Percentiles rank a stretch among this genome's conserved stretches.
Evolutionary conservation across 78 protist species (phyloP).

Genomic region (Speleostelium caveatum): DNA sequence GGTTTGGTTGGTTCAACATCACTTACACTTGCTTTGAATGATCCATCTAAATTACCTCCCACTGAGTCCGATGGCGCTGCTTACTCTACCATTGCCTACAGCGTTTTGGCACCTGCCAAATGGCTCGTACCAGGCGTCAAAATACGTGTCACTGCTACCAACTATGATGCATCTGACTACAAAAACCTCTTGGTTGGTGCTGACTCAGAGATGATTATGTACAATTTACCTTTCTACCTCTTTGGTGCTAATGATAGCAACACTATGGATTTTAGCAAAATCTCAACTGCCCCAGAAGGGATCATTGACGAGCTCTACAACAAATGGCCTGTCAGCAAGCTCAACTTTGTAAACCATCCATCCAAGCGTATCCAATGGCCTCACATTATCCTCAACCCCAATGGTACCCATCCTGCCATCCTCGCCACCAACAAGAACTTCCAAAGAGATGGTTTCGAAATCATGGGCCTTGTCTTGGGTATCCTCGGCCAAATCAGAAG

Average conservation of each 20-base stretch:
- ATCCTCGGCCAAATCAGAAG: neutral
- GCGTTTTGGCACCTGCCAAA: neutral
- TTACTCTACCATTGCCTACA: neutral
- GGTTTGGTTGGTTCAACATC: neutral
- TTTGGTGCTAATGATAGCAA: constrained; percentile 41
- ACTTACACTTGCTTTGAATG: neutral
- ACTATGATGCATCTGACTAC: neutral
- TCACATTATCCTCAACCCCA: neutral
- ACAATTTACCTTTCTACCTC: constrained; percentile 15
- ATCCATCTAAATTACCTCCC: constrained; percentile 21
- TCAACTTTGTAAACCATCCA: constrained; percentile 4
- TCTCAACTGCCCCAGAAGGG: neutral
- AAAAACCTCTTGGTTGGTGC: neutral
- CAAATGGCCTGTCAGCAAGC: constrained; percentile 16
- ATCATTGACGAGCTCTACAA: neutral
- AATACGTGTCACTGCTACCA: neutral
- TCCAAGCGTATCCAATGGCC: neutral
- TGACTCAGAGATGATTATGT: neutral
- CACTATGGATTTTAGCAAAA: neutral
- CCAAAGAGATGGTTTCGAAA: neutral
- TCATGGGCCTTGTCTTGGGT: neutral
- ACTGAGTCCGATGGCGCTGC: constrained; percentile 38
- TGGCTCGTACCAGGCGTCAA: neutral
- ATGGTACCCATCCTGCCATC: constrained; percentile 10
- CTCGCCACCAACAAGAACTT: neutral